These are phyloP conservation scores for Fusarium longipes DNA, from an alignment of 2,329 filamentous ascomycete species.

Conservation along the genomic window DNA sequence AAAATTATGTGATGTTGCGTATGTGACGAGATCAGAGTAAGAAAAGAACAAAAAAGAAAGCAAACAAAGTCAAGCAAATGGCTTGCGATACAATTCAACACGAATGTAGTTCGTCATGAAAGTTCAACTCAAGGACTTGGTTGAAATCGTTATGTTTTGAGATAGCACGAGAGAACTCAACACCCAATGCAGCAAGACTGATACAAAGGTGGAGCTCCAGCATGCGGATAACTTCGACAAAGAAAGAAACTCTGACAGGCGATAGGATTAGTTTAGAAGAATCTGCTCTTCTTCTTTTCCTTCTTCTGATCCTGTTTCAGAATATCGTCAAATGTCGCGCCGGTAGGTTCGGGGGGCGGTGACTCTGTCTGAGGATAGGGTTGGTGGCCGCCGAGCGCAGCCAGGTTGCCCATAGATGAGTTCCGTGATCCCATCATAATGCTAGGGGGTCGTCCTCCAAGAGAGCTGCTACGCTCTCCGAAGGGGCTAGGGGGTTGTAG, in stretches of 20 bases:
- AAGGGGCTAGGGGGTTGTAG: conserved; percentile 51
- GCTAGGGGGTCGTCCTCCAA: conserved; percentile 50
- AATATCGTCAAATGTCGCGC: conserved; percentile 63
- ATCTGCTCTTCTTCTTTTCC: conserved; percentile 56
- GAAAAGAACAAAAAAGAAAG: conserved; percentile 8
- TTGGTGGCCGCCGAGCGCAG: conserved; percentile 38
- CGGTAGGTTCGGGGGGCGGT: conserved; percentile 43
- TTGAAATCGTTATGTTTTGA: conserved; percentile 11
- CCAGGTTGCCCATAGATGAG: conserved; percentile 53
- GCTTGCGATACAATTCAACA: conserved; percentile 20
- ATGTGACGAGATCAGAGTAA: conserved; percentile 15
- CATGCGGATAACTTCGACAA: conserved; percentile 10
- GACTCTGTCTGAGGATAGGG: conserved; percentile 37
- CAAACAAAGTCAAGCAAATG: conserved; percentile 2
- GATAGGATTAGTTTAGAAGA: conserved; percentile 48
- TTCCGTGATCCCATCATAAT: conserved; percentile 50
- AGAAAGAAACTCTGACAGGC: conserved; percentile 13
- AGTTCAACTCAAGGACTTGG: conserved; percentile 9
- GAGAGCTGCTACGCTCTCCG: conserved; percentile 53
- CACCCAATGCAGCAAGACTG: conserved; percentile 4
- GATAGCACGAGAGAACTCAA: background rate
- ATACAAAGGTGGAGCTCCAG: conserved; percentile 17
- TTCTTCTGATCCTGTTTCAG: conserved; percentile 53
- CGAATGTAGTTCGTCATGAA: conserved; percentile 20
- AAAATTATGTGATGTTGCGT: conserved; percentile 31